Base-by-base conservation (phyloP, 1,284 basidiomycete genomes). In the Xanthoconium separans region DNA sequence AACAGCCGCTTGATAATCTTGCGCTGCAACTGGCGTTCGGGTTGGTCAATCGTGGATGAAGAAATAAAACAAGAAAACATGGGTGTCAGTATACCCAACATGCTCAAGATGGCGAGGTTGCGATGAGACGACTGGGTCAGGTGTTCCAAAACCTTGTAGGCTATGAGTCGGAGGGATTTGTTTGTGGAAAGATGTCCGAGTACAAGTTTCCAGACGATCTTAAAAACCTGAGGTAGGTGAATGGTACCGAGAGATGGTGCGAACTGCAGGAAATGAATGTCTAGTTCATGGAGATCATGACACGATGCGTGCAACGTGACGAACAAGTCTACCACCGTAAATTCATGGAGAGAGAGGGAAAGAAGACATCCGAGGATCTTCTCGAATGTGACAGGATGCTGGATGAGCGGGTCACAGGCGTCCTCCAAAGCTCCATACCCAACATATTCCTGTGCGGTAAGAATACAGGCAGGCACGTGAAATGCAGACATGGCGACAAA, bases 101-200 rank as follows among this genome's bases (percentile, higher is more conserved):
- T 80, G 63, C 81, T 82, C 47, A 91, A 70, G 8, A 87, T 70
- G 11, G 81, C 84, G 30, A 83, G 82, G 61, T 91, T 91, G 33
- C 84, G 74, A 65, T 91, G 88, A 52, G 75, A 82, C 22, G 76
- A 72, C 11, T 74, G 71, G 2, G 81, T 77, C 2, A 91, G 72
- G 5, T 79, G 72, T 57, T 91, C 89, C 51, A 89, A 69, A 6
- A 86, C 66, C 61, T 80, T 87, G 64, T 81, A 80, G 12, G 83
- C 64, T 27, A 76, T 74, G 56, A 83, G 81, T 13, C 82, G 78
- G 59, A 78, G 62, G 33, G 70, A 56, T 10, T 49, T 31, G 42
- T 73, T 67, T 16, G 64, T 61, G 18, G 55, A 44, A 15, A 65
- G 62, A 37, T 65, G 62, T 24, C 66, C 67, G 4, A 74, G 67